A percentile compares a stretch with the other conserved stretches of the same genome.
phyloP scores from a whole-genome alignment of 371 early-diverging fungal genomes.

The Blakeslea trispora region DNA sequence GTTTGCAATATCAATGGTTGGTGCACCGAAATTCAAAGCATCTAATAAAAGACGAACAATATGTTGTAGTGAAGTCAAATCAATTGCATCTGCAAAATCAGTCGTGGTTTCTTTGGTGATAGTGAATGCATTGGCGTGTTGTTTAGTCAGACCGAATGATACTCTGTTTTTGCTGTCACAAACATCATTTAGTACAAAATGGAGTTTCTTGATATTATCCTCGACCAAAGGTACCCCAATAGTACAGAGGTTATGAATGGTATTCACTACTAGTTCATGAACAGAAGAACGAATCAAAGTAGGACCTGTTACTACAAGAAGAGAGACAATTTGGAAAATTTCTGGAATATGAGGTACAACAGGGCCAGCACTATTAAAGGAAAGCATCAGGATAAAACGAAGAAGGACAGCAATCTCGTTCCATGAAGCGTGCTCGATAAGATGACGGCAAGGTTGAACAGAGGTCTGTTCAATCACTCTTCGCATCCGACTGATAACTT shows the following conservation, averaged over 20 bases:
- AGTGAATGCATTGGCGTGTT: constrained; percentile 73
- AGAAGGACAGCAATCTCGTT: constrained; percentile 84
- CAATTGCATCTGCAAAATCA: constrained; percentile 68
- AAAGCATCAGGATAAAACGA: constrained; percentile 84
- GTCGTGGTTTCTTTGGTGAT: constrained; percentile 64
- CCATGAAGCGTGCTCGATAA: constrained; percentile 85
- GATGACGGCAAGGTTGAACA: constrained; percentile 62
- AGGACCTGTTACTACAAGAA: constrained; percentile 83
- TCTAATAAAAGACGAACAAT: constrained; percentile 79
- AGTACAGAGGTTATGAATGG: constrained; percentile 86
- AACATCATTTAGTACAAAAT: constrained; percentile 64
- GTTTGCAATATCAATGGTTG: constrained; percentile 70
- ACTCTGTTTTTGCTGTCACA: constrained; percentile 78
- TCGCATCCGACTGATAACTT: constrained; percentile 78
- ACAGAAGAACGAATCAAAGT: constrained; percentile 82
- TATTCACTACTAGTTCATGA: constrained; percentile 90
- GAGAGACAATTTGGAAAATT: constrained; percentile 79
- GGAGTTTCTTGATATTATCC: constrained; percentile 60
- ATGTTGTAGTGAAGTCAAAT: constrained; percentile 75
- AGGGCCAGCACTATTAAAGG: constrained; percentile 78
- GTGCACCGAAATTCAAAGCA: constrained; percentile 77
- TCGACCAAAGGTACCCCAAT: constrained; percentile 58
- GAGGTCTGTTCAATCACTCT: constrained; percentile 76
- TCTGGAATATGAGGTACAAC: constrained; percentile 82
- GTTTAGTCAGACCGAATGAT: constrained; percentile 79